phyloP scores from a whole-genome alignment of 805 yeast genomes.

The Wickerhamomyces mucosus region DNA sequence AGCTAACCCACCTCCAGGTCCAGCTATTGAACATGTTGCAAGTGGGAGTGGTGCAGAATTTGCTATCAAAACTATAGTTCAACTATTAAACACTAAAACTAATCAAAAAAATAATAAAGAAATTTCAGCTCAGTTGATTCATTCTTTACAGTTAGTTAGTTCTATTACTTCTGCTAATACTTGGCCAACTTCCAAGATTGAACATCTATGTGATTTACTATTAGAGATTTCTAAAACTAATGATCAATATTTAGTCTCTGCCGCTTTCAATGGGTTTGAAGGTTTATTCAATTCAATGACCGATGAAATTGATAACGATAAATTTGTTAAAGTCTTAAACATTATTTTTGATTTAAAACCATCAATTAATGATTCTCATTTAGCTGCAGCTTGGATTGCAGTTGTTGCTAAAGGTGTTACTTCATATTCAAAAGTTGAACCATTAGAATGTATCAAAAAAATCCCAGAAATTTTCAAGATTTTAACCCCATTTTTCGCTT shows the following conservation, averaged over 20 bases:
- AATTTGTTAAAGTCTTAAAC: constrained; percentile 53
- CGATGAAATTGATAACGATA: constrained; percentile 49
- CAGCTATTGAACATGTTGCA: constrained; percentile 71
- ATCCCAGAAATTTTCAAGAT: constrained; percentile 47
- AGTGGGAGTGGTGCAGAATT: constrained; percentile 60
- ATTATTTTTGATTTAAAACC: constrained; percentile 77
- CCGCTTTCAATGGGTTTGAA: constrained; percentile 79
- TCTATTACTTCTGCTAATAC: constrained; percentile 61
- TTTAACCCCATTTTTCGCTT: constrained; percentile 54
- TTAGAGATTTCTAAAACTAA: constrained; percentile 70
- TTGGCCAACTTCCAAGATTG: constrained; percentile 74
- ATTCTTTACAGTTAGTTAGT: constrained; percentile 65
- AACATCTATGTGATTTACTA: constrained; percentile 64
- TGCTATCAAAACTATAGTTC: constrained; percentile 45
- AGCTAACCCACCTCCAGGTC: constrained; percentile 61
- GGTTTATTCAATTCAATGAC: constrained; percentile 63
- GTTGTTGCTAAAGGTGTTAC: constrained; percentile 77
- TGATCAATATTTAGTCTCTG: constrained; percentile 75
- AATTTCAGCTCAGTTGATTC: constrained; percentile 51
- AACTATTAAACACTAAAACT: constrained; percentile 28
- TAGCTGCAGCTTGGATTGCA: constrained; percentile 93
- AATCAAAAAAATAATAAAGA: constrained; percentile 36
- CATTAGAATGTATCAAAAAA: constrained; percentile 41
- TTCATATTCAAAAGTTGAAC: constrained; percentile 43
- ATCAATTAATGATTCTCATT: constrained; percentile 67